These are phyloP conservation scores for Trichocladium antarcticum DNA, from an alignment of 495 filamentous ascomycete species.

Conservation along the genomic window DNA sequence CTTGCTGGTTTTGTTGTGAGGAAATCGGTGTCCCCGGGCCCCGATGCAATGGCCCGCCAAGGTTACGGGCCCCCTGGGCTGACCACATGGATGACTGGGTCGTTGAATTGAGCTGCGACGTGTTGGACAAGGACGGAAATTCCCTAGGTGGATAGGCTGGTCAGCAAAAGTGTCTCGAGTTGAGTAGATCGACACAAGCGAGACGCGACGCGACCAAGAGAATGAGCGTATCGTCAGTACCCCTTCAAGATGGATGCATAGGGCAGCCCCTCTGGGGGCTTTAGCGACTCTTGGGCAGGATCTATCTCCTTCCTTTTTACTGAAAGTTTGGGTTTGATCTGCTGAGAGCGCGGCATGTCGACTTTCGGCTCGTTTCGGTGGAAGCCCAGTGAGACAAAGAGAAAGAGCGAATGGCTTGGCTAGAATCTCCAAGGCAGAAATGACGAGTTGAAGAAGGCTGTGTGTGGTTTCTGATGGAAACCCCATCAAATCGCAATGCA, in stretches of 20 bases:
- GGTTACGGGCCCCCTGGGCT: conserved; percentile 30
- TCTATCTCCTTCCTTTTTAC: conserved; percentile 4
- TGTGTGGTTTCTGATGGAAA: too few species aligned
- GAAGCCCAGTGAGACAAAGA: not conserved
- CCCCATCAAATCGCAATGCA: too few species aligned
- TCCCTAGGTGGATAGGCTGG: conserved; percentile 43
- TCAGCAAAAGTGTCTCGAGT: conserved; percentile 6
- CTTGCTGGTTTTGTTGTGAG: conserved; percentile 46
- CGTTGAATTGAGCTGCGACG: conserved; percentile 46
- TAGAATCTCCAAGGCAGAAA: too few species aligned
- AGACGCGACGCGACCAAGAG: not conserved
- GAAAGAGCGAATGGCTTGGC: not conserved
- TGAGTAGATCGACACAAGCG: not conserved
- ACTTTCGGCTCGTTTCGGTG: not conserved
- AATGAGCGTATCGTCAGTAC: conserved; percentile 9
- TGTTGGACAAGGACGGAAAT: conserved; percentile 71
- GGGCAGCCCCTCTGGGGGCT: conserved; percentile 12
- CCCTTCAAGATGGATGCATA: conserved; percentile 25
- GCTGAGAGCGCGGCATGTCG: conserved; percentile 4
- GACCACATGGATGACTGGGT: conserved; percentile 51
- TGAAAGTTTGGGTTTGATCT: conserved; percentile 1
- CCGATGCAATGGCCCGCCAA: conserved; percentile 52
- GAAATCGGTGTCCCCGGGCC: conserved; percentile 47
- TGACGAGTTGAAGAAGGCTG: too few species aligned
- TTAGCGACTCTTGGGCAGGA: conserved; percentile 7